These are phyloP conservation scores for Leishmania turanica DNA, from an alignment of 208 protist species.

Conservation along the genomic window DNA sequence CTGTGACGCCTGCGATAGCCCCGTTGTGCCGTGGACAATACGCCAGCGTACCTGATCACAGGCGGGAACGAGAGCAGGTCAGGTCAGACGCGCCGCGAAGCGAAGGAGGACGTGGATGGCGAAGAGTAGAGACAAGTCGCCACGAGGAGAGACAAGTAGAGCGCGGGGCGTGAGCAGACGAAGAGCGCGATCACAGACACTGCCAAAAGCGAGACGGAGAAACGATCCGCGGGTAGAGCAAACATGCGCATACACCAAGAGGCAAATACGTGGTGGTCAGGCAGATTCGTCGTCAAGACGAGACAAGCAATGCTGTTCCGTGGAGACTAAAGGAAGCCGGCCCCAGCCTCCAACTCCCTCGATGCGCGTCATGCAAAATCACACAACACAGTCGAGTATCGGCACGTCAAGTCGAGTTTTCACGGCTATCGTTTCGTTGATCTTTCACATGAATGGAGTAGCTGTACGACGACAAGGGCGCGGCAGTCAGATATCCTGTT, in stretches of 20 bases:
- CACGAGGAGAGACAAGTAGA: slow-evolving; percentile 9
- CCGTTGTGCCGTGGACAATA: background rate
- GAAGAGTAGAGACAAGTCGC: slow-evolving; percentile 8
- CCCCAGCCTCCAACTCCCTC: background rate
- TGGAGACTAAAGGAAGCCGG: background rate
- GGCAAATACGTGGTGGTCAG: background rate
- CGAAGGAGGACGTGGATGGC: background rate
- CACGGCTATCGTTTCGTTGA: background rate
- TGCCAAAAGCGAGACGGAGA: slow-evolving; percentile 7
- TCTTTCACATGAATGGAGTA: background rate
- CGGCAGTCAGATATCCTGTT: background rate
- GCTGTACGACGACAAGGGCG: background rate
- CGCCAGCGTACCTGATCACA: background rate
- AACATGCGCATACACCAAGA: background rate
- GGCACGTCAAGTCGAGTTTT: background rate
- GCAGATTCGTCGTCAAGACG: too few species aligned
- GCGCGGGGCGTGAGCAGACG: background rate
- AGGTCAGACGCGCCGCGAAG: background rate
- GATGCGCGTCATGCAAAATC: background rate
- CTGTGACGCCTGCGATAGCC: background rate
- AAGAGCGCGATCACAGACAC: slow-evolving; percentile 1
- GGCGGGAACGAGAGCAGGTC: slow-evolving; percentile 7
- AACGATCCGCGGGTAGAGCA: background rate
- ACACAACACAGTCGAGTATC: background rate
- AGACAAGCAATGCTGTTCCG: background rate